These are phyloP conservation scores for Spiraea crenata DNA, from an alignment of 331 rosid genomes.

Conservation along the genomic window DNA sequence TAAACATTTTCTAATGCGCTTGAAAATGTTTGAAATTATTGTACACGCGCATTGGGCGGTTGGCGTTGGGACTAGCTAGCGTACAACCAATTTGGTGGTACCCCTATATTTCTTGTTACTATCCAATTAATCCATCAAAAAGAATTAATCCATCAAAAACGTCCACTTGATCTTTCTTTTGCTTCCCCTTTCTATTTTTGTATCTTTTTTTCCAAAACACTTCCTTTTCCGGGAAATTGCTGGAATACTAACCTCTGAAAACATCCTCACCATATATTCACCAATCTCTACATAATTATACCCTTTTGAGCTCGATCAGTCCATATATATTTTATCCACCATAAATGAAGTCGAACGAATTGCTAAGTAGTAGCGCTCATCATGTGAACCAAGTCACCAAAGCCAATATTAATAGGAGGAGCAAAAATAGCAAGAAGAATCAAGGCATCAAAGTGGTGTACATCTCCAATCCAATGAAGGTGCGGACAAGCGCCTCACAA, in stretches of 20 bases:
- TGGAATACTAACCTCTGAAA: not conserved
- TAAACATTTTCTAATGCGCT: too few relatives aligned
- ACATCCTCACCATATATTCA: not conserved
- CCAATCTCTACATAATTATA: not conserved
- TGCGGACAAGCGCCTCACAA: constrained; percentile 50
- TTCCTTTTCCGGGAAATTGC: not conserved
- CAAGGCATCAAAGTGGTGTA: constrained; percentile 61
- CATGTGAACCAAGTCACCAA: constrained; percentile 9
- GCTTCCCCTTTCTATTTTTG: not conserved
- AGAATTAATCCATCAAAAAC: constrained; percentile 12
- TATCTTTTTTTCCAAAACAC: not conserved
- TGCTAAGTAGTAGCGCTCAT: constrained; percentile 5
- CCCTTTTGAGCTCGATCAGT: not conserved
- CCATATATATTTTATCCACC: not conserved
- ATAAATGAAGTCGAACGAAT: constrained; percentile 24
- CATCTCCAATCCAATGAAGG: constrained; percentile 78
- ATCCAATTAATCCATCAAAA: constrained; percentile 12
- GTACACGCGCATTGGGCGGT: constrained; percentile 27
- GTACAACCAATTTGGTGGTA: too few relatives aligned
- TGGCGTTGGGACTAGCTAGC: not conserved
- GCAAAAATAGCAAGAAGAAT: constrained; percentile 11
- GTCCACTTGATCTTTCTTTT: not conserved
- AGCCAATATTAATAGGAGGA: constrained; percentile 29
- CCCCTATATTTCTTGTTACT: not conserved
- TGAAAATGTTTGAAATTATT: not conserved